Base-by-base conservation (phyloP, 768 basidiomycete species). In the Amanita molliuscula region DNA sequence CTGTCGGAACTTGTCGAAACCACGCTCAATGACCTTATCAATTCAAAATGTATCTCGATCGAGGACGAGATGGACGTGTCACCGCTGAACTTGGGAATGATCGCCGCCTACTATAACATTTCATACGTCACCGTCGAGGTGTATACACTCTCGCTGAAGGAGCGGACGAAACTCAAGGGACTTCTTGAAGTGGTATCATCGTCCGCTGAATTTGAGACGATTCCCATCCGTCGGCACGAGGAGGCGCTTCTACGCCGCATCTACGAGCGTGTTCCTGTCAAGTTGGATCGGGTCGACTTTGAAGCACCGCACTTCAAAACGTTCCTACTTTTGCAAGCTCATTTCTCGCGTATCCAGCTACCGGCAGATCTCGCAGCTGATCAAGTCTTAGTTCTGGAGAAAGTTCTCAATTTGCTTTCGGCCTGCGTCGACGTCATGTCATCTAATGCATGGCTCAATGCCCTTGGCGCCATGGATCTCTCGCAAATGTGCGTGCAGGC, bases 401-500 rank as follows among this genome's bases (percentile, higher is more conserved):
- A 94, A 66, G 85, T 94, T 20, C 72, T 96, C 56, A 94, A 92
- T 59, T 67, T 95, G 15, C 74, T 96, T 13, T 91, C 91, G 8
- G 95, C 95, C 1, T 95, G 91, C 59, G 93, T 98, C 28, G 94
- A 97, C 61, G 95, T 98, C 51, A 93, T 98, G 91, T 93, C 90
- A 2, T 93, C 90, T 31, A 97, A 96, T 60, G 92, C 88, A 1
- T 95, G 87, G 87, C 66, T 98, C 58, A 94, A 82, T 59, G 96
- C 95, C 0, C 68, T 97, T 20, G 88, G 92, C 28, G 94, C 94
- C 0, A 98, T 98, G 96, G 95, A 99, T 65, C 67, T 98, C 42
- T 89, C 89, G 7, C 96, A 98, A 65, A 98, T 98, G 95, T 94
- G 91, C 65, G 90, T 97, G 4, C 96, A 98, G 64, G 92, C 88